A percentile compares a stretch with the other conserved stretches of the same genome.
phyloP scores from a whole-genome alignment of 2,329 filamentous ascomycete species.

The Trichoderma breve region DNA sequence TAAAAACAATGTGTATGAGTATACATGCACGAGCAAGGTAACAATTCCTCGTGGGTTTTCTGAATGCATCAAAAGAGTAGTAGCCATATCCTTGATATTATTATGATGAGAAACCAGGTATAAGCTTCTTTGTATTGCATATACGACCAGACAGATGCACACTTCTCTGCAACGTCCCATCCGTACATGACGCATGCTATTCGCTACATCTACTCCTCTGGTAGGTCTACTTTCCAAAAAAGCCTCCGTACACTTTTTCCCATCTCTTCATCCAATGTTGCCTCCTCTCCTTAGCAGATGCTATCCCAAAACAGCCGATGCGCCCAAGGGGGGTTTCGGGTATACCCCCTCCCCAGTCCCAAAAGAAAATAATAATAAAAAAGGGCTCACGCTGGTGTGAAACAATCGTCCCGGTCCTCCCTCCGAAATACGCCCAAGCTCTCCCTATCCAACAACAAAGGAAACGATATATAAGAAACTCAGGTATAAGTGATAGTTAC shows the following conservation, averaged over 20 bases:
- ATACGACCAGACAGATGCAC: background rate
- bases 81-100: background rate
- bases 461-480: conserved; percentile 23
- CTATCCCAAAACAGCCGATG: conserved; percentile 23
- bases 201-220: conserved; percentile 16
- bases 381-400: conserved; percentile 27
- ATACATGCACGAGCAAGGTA: background rate
- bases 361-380: conserved; percentile 24
- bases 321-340: conserved; percentile 21
- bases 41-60: background rate
- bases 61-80: background rate
- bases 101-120: background rate
- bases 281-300: conserved; percentile 15
- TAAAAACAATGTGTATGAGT: background rate
- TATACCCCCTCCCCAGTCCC: conserved; percentile 23
- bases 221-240: conserved; percentile 4
- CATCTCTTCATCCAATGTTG: background rate
- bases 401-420: conserved; percentile 25
- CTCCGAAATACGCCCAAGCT: conserved; percentile 25
- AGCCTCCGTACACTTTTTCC: conserved; percentile 15
- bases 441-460: conserved; percentile 30
- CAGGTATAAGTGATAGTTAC: conserved; percentile 31
- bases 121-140: background rate
- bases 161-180: background rate
- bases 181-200: conserved; percentile 20